Conservation (phyloP, 1,284 basidiomycete species). For the Leccinum pachyderme region DNA sequence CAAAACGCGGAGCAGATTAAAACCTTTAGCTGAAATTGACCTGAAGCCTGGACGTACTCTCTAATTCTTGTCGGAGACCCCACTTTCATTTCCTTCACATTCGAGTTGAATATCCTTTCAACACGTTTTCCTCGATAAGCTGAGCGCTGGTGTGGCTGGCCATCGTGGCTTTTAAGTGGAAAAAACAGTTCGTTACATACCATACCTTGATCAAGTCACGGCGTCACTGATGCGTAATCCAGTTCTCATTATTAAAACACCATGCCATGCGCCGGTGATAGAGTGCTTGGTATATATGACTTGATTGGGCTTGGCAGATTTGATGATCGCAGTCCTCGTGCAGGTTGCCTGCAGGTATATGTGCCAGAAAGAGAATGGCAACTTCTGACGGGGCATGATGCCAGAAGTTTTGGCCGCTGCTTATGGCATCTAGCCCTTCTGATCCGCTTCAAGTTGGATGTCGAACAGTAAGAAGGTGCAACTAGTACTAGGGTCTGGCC, state of each 20-base stretch:
- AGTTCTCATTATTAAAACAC: no score
- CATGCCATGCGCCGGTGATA: no score
- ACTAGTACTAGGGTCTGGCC: no score
- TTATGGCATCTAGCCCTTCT: background rate
- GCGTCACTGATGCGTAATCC: no score
- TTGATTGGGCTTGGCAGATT: background rate
- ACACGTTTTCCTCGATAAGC: no score
- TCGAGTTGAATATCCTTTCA: no score
- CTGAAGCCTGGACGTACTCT: background rate
- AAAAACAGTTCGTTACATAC: background rate
- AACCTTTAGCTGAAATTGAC: background rate
- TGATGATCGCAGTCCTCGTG: background rate
- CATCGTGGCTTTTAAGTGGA: background rate
- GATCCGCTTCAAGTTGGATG: background rate
- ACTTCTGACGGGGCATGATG: background rate
- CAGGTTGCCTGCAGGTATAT: background rate
- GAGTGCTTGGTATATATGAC: background rate
- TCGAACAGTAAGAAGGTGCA: background rate
- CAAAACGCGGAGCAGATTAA: background rate
- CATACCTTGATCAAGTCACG: no score
- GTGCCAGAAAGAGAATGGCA: background rate
- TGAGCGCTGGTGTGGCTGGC: no score
- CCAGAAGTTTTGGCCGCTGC: background rate
- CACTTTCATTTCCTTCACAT: background rate
- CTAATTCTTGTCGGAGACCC: no score